These are phyloP conservation scores for Tympanopsis confertula DNA, from an alignment of 2,329 filamentous ascomycete genomes.

Conservation along the genomic window DNA sequence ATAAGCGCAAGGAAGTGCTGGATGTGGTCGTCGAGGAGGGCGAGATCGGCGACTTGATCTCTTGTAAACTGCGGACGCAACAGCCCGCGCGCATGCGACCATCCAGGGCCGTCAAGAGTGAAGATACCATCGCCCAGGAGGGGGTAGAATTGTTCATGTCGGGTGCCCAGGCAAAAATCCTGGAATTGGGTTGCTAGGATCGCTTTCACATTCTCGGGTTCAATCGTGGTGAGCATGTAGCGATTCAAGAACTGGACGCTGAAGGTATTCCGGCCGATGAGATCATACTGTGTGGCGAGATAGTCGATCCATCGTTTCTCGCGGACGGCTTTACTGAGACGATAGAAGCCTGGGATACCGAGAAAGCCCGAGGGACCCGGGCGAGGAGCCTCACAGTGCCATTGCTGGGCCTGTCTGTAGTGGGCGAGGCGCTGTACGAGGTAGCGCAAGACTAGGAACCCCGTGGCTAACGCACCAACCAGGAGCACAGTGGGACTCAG, in stretches of 20 bases:
- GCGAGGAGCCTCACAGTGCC: background rate
- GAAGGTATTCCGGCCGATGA: background rate
- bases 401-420: background rate
- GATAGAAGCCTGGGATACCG: background rate
- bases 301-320: background rate
- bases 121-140: slow-evolving; percentile 22
- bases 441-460: background rate
- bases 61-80: slow-evolving; percentile 17
- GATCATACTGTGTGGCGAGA: background rate
- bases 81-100: slow-evolving; percentile 19
- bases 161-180: slow-evolving; percentile 17
- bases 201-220: slow-evolving; percentile 25
- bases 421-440: background rate
- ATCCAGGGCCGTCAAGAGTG: slow-evolving; percentile 16
- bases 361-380: background rate
- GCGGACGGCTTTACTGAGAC: background rate
- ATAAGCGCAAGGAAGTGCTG: background rate
- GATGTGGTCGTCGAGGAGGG: background rate
- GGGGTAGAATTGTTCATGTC: slow-evolving; percentile 7
- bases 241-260: slow-evolving; percentile 4
- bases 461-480: background rate
- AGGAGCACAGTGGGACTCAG: background rate
- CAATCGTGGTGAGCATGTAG: slow-evolving; percentile 19
- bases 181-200: slow-evolving; percentile 25
- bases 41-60: slow-evolving; percentile 4